Evolutionary conservation across 805 yeast species (phyloP).

Genomic region (Brettanomyces nanus): DNA sequence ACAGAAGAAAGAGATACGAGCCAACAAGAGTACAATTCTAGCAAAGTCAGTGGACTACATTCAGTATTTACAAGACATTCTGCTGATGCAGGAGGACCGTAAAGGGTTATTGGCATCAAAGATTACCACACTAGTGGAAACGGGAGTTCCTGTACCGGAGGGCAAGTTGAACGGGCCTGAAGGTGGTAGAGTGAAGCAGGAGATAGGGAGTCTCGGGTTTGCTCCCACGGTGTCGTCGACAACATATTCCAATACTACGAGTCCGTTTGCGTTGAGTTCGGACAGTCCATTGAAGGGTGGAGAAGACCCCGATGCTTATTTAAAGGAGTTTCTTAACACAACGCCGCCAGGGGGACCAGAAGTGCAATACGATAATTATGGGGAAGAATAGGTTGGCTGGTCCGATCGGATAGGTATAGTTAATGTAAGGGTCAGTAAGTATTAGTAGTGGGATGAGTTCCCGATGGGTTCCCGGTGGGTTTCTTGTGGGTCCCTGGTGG

Average conservation of each 20-base stretch:
- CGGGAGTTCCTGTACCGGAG: conserved; percentile 3
- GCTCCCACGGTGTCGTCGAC: conserved; percentile 1
- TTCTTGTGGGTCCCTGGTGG: too few species aligned
- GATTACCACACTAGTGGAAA: conserved; percentile 22
- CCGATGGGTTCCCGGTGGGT: too few species aligned
- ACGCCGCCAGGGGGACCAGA: not conserved
- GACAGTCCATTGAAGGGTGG: conserved; percentile 10
- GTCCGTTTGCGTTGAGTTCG: conserved; percentile 13
- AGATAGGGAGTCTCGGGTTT: not conserved
- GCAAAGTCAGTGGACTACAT: conserved; percentile 77
- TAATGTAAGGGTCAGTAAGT: too few species aligned
- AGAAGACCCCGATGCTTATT: conserved; percentile 1
- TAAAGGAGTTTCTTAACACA: conserved; percentile 1
- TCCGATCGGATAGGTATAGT: too few species aligned
- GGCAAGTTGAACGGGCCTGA: not conserved
- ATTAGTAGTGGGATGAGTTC: too few species aligned
- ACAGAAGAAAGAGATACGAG: conserved; percentile 56
- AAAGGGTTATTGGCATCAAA: conserved; percentile 32
- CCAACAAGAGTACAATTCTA: conserved; percentile 75
- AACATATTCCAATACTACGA: not conserved
- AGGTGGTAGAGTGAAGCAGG: conserved; percentile 6
- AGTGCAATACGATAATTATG: too few species aligned
- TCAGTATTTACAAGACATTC: conserved; percentile 51
- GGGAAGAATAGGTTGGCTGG: too few species aligned
- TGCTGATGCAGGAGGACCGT: conserved; percentile 46